phyloP scores from a whole-genome alignment of 106 monocot species.

The Iris macrosiphon region DNA sequence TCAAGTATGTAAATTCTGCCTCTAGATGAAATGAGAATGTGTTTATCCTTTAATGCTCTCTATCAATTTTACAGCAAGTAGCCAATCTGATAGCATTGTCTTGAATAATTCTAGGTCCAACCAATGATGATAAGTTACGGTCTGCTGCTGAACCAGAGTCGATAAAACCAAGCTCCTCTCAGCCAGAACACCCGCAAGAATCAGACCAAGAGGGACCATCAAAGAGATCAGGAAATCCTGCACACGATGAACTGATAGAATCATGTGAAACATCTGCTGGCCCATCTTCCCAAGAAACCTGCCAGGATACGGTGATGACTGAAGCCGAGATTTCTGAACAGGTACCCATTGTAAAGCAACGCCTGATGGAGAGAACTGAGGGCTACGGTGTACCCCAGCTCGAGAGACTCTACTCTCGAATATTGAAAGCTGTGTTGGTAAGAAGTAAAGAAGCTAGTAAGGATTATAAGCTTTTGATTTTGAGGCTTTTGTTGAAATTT shows the following conservation, averaged over 20 bases:
- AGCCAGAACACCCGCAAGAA: conserved; percentile 17
- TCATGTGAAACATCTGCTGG: conserved; percentile 2
- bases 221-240: conserved; percentile 9
- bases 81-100: background rate
- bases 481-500: conserved; percentile 66
- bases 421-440: conserved; percentile 50
- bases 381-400: conserved; percentile 70
- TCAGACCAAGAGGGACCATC: conserved; percentile 16
- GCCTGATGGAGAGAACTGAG: conserved; percentile 36
- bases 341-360: conserved; percentile 28
- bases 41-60: too few species aligned
- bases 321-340: conserved; percentile 43
- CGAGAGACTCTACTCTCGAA: conserved; percentile 70
- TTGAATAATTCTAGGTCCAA: conserved; percentile 14
- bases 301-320: conserved; percentile 4
- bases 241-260: conserved; percentile 21
- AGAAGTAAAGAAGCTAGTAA: conserved; percentile 33
- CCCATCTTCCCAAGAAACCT: background rate
- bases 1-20: too few species aligned
- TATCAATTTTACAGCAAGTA: too few species aligned
- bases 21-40: too few species aligned
- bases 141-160: conserved; percentile 24
- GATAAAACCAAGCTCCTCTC: conserved; percentile 18
- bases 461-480: conserved; percentile 44
- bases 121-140: conserved; percentile 34